phyloP scores from a whole-genome alignment of 1,284 basidiomycete genomes.

The Serendipita sp. region DNA sequence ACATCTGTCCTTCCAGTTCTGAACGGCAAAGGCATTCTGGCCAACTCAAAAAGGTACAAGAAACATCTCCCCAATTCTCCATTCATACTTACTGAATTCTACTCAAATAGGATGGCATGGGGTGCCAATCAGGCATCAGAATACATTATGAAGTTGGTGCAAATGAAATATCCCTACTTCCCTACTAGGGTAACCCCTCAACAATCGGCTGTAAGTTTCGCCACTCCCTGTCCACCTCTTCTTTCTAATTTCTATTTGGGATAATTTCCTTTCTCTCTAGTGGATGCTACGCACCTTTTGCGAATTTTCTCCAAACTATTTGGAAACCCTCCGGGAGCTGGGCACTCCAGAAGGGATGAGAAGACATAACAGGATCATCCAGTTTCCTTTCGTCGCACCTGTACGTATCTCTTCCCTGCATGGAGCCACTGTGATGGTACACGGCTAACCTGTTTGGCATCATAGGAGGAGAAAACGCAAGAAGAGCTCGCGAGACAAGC shows the following conservation, averaged over 20 bases:
- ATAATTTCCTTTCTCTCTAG: constrained; percentile 25
- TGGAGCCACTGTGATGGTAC: background rate
- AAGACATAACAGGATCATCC: constrained; percentile 58
- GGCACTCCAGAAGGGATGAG: constrained; percentile 50
- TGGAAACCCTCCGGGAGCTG: constrained; percentile 47
- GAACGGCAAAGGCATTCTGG: constrained; percentile 64
- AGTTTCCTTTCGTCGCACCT: constrained; percentile 69
- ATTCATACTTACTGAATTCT: background rate
- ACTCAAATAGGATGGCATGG: constrained; percentile 67
- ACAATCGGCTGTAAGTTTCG: constrained; percentile 32
- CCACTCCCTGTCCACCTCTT: background rate
- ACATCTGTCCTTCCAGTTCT: constrained; percentile 82
- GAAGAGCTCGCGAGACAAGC: constrained; percentile 71
- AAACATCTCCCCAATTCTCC: background rate
- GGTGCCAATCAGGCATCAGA: constrained; percentile 84
- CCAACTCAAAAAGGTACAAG: constrained; percentile 66
- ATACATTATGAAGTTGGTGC: constrained; percentile 80
- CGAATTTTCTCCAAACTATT: constrained; percentile 74
- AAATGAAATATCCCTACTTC: constrained; percentile 92
- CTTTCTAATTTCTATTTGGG: background rate
- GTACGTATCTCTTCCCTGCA: constrained; percentile 17
- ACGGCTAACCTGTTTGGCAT: background rate
- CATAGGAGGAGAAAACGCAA: constrained; percentile 76
- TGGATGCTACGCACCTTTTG: constrained; percentile 86
- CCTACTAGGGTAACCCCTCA: constrained; percentile 34